Evolutionary conservation across 495 filamentous ascomycete genomes (phyloP).

Genomic region (Trichoderma gamsii): DNA sequence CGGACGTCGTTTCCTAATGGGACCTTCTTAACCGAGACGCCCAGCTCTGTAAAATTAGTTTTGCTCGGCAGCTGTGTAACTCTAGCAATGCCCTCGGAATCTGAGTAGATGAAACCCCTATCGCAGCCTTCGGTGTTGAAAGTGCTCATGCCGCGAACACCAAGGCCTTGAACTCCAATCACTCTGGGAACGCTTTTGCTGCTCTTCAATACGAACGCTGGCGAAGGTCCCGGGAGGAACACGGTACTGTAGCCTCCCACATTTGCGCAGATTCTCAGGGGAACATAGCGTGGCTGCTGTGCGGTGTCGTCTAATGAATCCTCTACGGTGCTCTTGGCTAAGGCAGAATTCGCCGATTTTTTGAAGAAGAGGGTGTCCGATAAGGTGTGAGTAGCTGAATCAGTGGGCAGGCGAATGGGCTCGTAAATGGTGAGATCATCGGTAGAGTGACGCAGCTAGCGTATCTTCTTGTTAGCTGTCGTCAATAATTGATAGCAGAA

Average conservation of each 20-base stretch:
- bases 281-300: constrained; percentile 37
- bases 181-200: constrained; percentile 68
- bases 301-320: constrained; percentile 31
- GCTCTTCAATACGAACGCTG: constrained; percentile 73
- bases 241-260: constrained; percentile 70
- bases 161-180: constrained; percentile 58
- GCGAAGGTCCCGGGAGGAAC: constrained; percentile 70
- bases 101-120: constrained; percentile 74
- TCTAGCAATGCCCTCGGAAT: constrained; percentile 57
- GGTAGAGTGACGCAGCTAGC: constrained; percentile 64
- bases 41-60: constrained; percentile 60
- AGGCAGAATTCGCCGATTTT: constrained; percentile 60
- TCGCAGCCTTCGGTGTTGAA: constrained; percentile 72
- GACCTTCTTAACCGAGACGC: constrained; percentile 65
- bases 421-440: constrained; percentile 86
- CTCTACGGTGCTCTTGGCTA: constrained; percentile 47
- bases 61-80: constrained; percentile 59
- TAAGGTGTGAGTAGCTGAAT: constrained; percentile 26
- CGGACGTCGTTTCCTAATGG: constrained; percentile 64
- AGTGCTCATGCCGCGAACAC: constrained; percentile 58
- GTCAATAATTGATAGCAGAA: not conserved
- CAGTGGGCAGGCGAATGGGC: constrained; percentile 52
- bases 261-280: constrained; percentile 58
- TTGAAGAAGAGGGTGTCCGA: constrained; percentile 59
- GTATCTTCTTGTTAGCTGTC: constrained; percentile 17